These are phyloP conservation scores for Penicillium sp. DNA, from an alignment of 2,329 filamentous ascomycete genomes.

Conservation along the genomic window DNA sequence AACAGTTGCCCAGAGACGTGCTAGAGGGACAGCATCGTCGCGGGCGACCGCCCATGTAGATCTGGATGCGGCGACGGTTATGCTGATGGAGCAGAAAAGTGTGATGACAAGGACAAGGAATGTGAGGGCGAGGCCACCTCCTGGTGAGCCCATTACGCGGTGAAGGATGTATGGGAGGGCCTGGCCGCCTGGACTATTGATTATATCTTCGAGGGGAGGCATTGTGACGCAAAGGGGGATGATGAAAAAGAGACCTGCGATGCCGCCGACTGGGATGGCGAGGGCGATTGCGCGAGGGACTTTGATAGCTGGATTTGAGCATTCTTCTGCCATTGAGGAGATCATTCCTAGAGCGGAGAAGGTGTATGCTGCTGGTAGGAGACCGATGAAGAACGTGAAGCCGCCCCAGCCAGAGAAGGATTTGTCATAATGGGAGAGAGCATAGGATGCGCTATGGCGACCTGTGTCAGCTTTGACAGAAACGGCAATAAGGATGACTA, in stretches of 20 bases:
- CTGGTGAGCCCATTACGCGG: conserved; percentile 50
- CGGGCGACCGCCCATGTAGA: conserved; percentile 49
- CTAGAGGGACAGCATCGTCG: conserved; percentile 45
- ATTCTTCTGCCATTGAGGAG: conserved; percentile 62
- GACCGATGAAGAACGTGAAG: conserved; percentile 63
- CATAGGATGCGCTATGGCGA: conserved; percentile 51
- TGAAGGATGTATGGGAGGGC: conserved; percentile 53
- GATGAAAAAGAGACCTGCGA: conserved; percentile 56
- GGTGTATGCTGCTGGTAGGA: conserved; percentile 58
- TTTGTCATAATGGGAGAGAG: conserved; percentile 58
- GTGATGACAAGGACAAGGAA: conserved; percentile 52
- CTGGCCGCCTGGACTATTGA: conserved; percentile 47
- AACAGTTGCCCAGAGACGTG: conserved; percentile 38
- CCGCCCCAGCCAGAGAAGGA: conserved; percentile 57
- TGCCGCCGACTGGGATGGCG: conserved; percentile 53
- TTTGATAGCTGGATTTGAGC: conserved; percentile 51
- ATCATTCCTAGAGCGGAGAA: conserved; percentile 64
- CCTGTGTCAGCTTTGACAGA: conserved; percentile 55
- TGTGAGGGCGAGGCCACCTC: conserved; percentile 49
- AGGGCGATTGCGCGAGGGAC: conserved; percentile 54
- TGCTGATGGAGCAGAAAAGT: conserved; percentile 55
- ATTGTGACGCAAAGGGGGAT: conserved; percentile 55
- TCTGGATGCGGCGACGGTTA: conserved; percentile 51
- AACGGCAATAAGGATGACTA: conserved; percentile 57
- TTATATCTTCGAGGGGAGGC: conserved; percentile 47